Conservation (phyloP, 257 asterid genomes). For the Thymus mandschuricus region DNA sequence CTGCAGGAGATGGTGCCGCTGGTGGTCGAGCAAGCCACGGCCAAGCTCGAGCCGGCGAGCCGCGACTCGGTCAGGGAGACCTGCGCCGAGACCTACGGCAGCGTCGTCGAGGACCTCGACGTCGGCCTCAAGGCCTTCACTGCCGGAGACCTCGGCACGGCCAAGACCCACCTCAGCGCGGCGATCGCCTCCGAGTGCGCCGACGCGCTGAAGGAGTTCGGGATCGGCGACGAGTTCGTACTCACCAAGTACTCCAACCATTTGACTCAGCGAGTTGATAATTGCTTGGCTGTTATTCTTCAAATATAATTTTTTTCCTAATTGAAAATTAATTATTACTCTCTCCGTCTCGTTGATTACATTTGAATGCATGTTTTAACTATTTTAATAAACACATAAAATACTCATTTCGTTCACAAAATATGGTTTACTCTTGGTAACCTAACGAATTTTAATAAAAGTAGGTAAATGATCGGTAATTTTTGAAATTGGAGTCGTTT, state of each 20-base stretch:
- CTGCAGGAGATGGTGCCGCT: conserved; percentile 22
- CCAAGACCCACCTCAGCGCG: conserved; percentile 39
- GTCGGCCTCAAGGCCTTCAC: conserved; percentile 30
- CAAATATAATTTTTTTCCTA: no score
- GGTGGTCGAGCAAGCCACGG: conserved; percentile 22
- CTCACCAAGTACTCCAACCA: conserved; percentile 16
- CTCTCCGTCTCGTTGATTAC: no score
- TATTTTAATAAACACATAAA: no score
- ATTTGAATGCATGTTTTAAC: no score
- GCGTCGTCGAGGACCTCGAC: conserved; percentile 32
- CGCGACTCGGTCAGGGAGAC: conserved; percentile 17
- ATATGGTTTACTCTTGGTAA: no score
- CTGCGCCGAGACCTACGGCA: conserved; percentile 36
- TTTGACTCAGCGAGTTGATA: conserved; percentile 38
- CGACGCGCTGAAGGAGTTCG: conserved; percentile 38
- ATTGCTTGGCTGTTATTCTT: conserved; percentile 43
- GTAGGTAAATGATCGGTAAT: no score
- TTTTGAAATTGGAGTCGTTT: no score
- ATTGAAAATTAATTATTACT: no score
- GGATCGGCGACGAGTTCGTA: conserved; percentile 25
- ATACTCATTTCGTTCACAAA: no score
- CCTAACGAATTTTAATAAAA: no score
- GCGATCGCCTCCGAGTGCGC: conserved; percentile 35
- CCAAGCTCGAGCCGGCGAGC: background rate
- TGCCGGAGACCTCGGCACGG: conserved; percentile 38